Conservation (phyloP, 768 basidiomycete genomes). For the Tricholoma sp. region DNA sequence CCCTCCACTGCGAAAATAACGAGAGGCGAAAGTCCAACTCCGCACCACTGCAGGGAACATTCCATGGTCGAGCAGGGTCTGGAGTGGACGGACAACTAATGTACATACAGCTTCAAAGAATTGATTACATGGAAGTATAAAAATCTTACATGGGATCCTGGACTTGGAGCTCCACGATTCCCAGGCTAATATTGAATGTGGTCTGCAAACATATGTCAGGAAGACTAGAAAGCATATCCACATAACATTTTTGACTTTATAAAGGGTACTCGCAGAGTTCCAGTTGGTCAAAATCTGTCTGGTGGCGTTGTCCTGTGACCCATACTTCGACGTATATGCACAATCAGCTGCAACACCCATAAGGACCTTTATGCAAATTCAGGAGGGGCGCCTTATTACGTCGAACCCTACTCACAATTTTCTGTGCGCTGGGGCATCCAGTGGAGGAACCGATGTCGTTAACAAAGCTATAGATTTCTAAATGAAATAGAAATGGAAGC, state of each 20-base stretch:
- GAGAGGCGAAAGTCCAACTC: slow-evolving; percentile 69
- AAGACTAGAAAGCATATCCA: not conserved
- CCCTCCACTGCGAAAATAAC: slow-evolving; percentile 79
- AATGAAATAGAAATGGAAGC: not conserved
- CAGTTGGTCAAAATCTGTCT: slow-evolving; percentile 71
- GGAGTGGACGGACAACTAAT: slow-evolving; percentile 57
- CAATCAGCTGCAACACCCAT: slow-evolving; percentile 91
- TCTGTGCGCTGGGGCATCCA: slow-evolving; percentile 71
- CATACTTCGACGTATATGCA: slow-evolving; percentile 63
- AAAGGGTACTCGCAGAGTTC: slow-evolving; percentile 73
- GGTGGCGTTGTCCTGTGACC: slow-evolving; percentile 59
- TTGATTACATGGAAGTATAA: not conserved
- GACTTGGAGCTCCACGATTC: slow-evolving; percentile 76
- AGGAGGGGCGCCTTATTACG: not conserved
- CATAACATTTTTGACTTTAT: slow-evolving; percentile 41
- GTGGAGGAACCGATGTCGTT: slow-evolving; percentile 58
- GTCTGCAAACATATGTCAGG: slow-evolving; percentile 27
- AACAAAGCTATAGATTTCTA: slow-evolving; percentile 47
- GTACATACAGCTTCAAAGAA: not conserved
- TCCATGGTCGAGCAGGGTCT: slow-evolving; percentile 61
- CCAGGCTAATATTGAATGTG: slow-evolving; percentile 82
- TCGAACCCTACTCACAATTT: slow-evolving; percentile 44
- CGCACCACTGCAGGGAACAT: slow-evolving; percentile 56
- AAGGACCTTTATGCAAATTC: slow-evolving; percentile 39
- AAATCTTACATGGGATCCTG: slow-evolving; percentile 44